Evolutionary conservation across 345 rosid genomes (phyloP).

Genomic region (Leavenworthia alabamica): DNA sequence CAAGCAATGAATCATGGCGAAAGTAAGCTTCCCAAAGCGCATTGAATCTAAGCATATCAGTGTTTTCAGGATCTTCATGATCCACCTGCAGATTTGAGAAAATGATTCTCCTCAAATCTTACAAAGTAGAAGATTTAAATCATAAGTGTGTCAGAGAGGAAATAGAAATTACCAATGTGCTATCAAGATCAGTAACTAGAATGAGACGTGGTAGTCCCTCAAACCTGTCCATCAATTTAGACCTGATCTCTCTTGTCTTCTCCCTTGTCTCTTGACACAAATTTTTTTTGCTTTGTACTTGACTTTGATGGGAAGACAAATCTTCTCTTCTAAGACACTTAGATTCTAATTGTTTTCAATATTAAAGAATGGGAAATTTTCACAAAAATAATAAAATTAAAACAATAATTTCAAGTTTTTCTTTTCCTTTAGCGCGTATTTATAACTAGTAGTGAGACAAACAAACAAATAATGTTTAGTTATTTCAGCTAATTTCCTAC

Average conservation of each 20-base stretch:
- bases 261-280: background rate
- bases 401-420: too few species aligned
- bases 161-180: constrained; percentile 50
- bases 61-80: constrained; percentile 61
- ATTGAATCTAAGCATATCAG: constrained; percentile 66
- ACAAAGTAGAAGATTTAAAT: background rate
- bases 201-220: constrained; percentile 59
- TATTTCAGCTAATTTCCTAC: too few species aligned
- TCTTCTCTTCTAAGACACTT: too few species aligned
- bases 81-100: constrained; percentile 49
- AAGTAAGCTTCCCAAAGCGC: constrained; percentile 81
- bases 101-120: background rate
- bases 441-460: too few species aligned
- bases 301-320: background rate
- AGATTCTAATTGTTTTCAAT: background rate
- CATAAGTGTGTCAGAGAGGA: background rate
- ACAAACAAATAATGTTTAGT: too few species aligned
- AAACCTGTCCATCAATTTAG: constrained; percentile 46
- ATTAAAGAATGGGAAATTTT: background rate
- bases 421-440: too few species aligned
- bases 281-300: background rate
- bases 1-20: constrained; percentile 66
- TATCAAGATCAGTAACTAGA: constrained; percentile 84
- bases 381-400: too few species aligned
- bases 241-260: background rate